Evolutionary conservation across 2,329 filamentous ascomycete species (phyloP), one percentile per base, ranked within the genome.

Genomic region (Colletotrichum sp.): DNA sequence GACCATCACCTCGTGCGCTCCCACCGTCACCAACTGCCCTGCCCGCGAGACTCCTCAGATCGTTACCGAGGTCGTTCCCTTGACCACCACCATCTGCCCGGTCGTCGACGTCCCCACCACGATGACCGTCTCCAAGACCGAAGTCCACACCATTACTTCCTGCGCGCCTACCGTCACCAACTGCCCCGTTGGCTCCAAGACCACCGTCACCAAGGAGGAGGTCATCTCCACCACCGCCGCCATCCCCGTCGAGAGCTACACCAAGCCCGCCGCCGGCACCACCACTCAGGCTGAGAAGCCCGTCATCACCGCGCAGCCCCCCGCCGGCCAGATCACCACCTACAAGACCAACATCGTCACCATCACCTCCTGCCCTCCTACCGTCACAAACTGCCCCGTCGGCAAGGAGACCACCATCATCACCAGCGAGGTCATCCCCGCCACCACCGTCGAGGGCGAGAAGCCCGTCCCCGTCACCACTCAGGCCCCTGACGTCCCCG

Each of bases 311-410:
- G 36, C 55, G 34, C 57, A 71, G 72, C 72, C 69, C 32, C 59
- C 36, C 21, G 69, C 13, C 13, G 64, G 28, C 10, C 26, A 60
- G 57, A 30, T 76, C 71, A 85, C 85, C 18, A 81, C 87, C 62
- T 86, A 83, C 80, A 83, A 83, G 67, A 87, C 84, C 21, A 78
- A 78, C n/a, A 80, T 91, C 78, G 86, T 89, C 78, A 92, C 90
- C 79, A 86, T 92, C 83, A 91, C 88, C 80, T 89, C 88, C 49
- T 92, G 90, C 83, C 87, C 86, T 64, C 84, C 89, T n/a, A 80
- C 80, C 9, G 82, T 77, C 15, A 71, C 72, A 49, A 78, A 68
- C 71, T 77, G 75, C 64, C 73, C 78, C 30, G 65, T 52, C 30
- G 57, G 57, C 13, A 32, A 69, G 36, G 60, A 65, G 30, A 62